Conservation (phyloP, 1,139 yeast species). For the Blastobotrys raffinosifermentans region DNA sequence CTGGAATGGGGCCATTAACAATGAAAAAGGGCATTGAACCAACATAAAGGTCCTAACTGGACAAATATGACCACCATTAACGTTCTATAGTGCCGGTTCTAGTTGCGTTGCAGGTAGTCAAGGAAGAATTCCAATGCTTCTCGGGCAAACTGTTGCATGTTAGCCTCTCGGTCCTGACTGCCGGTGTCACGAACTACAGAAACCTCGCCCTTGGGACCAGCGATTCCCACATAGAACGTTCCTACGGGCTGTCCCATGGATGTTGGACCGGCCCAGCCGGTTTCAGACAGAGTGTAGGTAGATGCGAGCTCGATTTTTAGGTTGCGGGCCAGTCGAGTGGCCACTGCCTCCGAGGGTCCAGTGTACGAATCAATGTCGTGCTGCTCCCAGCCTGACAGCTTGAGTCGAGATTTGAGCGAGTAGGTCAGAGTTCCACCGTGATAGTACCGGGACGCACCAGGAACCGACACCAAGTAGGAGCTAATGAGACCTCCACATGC, state of each 20-base stretch:
- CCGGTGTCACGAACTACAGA: constrained; percentile 47
- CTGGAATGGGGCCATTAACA: too few species aligned
- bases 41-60: too few species aligned
- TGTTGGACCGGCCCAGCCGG: constrained; percentile 85
- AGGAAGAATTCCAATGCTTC: constrained; percentile 59
- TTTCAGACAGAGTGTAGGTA: constrained; percentile 73
- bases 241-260: constrained; percentile 42
- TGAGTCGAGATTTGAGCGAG: constrained; percentile 66
- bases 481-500: constrained; percentile 87
- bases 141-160: constrained; percentile 72
- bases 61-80: too few species aligned
- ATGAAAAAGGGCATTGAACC: too few species aligned
- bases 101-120: constrained; percentile 16
- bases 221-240: constrained; percentile 62
- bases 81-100: too few species aligned
- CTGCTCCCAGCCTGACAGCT: constrained; percentile 71
- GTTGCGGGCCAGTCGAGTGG: constrained; percentile 68
- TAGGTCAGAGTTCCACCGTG: constrained; percentile 81
- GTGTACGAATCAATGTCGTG: constrained; percentile 64
- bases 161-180: constrained; percentile 46
- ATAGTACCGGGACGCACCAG: constrained; percentile 79
- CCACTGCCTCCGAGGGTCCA: constrained; percentile 78
- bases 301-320: constrained; percentile 76
- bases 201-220: constrained; percentile 58
- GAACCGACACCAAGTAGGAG: constrained; percentile 71